These are phyloP conservation scores for Homolaphlyctis polyrhiza DNA, from an alignment of 371 early-diverging fungal genomes.

Conservation along the genomic window DNA sequence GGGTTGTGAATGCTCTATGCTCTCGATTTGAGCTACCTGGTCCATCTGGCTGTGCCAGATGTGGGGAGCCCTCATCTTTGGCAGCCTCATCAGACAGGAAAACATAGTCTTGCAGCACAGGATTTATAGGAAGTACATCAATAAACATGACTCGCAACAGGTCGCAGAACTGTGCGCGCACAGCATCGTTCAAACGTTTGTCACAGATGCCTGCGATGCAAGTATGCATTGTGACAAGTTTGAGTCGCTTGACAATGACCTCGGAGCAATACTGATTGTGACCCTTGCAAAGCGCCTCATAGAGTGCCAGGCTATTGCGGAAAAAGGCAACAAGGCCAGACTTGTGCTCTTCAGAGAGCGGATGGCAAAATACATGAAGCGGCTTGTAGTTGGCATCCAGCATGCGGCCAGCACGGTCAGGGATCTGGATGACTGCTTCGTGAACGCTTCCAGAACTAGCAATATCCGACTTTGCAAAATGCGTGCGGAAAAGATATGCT, in stretches of 20 bases:
- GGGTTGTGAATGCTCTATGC: neutral
- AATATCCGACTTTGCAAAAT: neutral
- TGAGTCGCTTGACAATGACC: conserved; percentile 13
- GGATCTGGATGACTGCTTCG: neutral
- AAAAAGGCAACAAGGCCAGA: neutral
- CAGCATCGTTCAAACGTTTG: conserved; percentile 26
- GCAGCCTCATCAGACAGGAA: neutral
- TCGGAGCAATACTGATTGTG: conserved; percentile 16
- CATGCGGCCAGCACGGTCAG: neutral
- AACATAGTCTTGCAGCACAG: neutral
- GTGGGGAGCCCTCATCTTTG: neutral
- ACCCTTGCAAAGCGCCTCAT: conserved; percentile 22
- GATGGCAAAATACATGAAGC: neutral
- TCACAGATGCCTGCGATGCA: conserved; percentile 38
- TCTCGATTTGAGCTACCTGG: neutral
- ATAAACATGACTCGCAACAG: conserved; percentile 9
- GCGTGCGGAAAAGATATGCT: neutral
- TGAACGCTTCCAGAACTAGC: neutral
- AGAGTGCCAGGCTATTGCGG: conserved; percentile 14
- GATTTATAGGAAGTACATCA: neutral
- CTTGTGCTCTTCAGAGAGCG: neutral
- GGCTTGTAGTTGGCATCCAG: no score
- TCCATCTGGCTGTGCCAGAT: no score
- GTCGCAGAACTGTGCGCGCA: conserved; percentile 42
- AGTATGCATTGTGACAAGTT: conserved; percentile 28